phyloP scores from a whole-genome alignment of 352 stramenopile genomes.

The Phytophthora pisi region DNA sequence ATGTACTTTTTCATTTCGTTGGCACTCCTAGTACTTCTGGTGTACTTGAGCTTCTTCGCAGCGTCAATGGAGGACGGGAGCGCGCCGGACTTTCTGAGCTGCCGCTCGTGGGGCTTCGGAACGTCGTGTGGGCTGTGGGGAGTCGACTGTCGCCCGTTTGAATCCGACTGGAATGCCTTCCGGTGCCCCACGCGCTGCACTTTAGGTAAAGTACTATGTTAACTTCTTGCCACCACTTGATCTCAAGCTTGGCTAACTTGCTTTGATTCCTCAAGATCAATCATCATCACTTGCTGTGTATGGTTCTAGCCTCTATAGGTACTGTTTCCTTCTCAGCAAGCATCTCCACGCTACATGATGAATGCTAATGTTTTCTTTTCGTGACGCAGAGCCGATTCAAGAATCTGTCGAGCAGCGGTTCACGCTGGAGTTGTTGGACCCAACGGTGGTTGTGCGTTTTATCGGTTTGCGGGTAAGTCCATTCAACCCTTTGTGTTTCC shows the following conservation, averaged over 20 bases:
- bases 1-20: constrained; percentile 57
- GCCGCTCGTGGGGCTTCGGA: constrained; percentile 69
- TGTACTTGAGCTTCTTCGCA: constrained; percentile 83
- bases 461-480: constrained; percentile 54
- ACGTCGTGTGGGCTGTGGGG: constrained; percentile 67
- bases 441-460: constrained; percentile 75
- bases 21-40: constrained; percentile 53
- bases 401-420: constrained; percentile 80
- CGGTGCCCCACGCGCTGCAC: constrained; percentile 74
- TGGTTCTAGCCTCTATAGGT: constrained; percentile 72
- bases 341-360: neutral
- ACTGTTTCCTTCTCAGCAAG: neutral
- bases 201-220: constrained; percentile 56
- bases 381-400: constrained; percentile 62
- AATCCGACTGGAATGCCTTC: constrained; percentile 65
- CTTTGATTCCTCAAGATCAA: constrained; percentile 47
- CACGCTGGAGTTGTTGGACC: constrained; percentile 72
- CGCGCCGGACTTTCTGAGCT: constrained; percentile 65
- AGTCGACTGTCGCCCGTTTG: constrained; percentile 65
- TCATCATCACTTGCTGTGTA: constrained; percentile 68
- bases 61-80: constrained; percentile 57
- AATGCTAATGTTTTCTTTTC: neutral
- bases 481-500: neutral
- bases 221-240: neutral
- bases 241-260: constrained; percentile 3